Evolutionary conservation across 2,329 filamentous ascomycete genomes (phyloP), one percentile per base, ranked within the genome.

Genomic region (Ophiocordyceps camponoti-saundersi): DNA sequence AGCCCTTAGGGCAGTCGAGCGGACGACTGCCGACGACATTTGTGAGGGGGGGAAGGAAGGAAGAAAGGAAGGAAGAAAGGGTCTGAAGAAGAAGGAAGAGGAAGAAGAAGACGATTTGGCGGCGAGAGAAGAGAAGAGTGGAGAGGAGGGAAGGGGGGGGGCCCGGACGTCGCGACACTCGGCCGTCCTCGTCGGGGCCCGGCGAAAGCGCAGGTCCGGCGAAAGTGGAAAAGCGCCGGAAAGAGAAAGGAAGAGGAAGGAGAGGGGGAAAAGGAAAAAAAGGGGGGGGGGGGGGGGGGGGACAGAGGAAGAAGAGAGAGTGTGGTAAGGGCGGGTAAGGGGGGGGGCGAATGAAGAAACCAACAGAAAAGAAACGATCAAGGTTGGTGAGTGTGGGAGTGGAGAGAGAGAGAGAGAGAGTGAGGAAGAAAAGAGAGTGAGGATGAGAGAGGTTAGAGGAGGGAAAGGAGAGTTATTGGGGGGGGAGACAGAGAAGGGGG

Each of bases 1-100:
- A 59, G 74, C 74, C 57, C 74, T 68, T 47, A 77, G 71, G 60
- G 74, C 75, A 53, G 74, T 78, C 55, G 71, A 71, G 62, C 74
- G 71, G 56, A 73, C 69, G 52, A 71, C 60, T 55, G 59, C 66
- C 48, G 70, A 63, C 44, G 69, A 65, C 70, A 73, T 73, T 56
- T 6, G 26, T 16, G 30, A 32, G 26, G 3, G 18, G 10, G 18
- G 36, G 15, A 16, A 41, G 7, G 36, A 41, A 6, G 36, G 36
- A n/a, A 20, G 16, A 16, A 16, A 16, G 36, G 18, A n/a, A 41
- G 15, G 16, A n/a, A 36, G 18, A 16, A 20, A 39, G 29, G n/a
- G 21, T n/a, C n/a, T n/a, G n/a, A n/a, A 4, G 23, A 21, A 21
- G 18, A 2, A 13, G 7, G 18, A n/a, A 11, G 39, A 42, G 15